These are phyloP conservation scores for Cyathus striatus DNA, from an alignment of 768 basidiomycete species.

Conservation along the genomic window DNA sequence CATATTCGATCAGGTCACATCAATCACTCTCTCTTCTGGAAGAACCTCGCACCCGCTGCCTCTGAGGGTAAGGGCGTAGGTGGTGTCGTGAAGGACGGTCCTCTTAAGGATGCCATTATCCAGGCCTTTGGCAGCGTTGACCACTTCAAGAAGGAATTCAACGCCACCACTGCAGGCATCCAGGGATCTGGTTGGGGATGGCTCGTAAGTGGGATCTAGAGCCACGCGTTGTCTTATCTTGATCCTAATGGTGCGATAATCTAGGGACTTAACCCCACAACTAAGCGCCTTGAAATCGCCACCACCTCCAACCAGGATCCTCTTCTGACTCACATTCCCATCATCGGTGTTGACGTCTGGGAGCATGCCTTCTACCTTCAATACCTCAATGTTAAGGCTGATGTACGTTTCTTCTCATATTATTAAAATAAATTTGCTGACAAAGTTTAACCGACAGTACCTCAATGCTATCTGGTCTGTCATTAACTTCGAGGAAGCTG, in stretches of 20 bases:
- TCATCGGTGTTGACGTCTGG: conserved; percentile 94
- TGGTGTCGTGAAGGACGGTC: conserved; percentile 54
- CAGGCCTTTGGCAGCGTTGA: conserved; percentile 68
- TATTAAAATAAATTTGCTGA: conserved; percentile 48
- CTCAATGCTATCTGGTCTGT: conserved; percentile 94
- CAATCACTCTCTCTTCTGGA: conserved; percentile 97
- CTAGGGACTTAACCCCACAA: conserved; percentile 65
- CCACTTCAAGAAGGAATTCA: conserved; percentile 73
- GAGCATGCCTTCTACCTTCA: conserved; percentile 97
- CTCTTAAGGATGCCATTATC: conserved; percentile 62
- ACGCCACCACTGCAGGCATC: conserved; percentile 76
- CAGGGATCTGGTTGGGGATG: conserved; percentile 97
- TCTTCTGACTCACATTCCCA: conserved; percentile 65
- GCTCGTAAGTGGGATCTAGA: conserved; percentile 57
- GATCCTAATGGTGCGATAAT: neutral
- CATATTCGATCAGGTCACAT: conserved; percentile 61
- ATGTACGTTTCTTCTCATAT: conserved; percentile 50
- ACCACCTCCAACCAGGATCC: conserved; percentile 98
- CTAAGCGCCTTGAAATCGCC: conserved; percentile 73
- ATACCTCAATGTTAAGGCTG: conserved; percentile 91
- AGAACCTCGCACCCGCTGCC: conserved; percentile 73
- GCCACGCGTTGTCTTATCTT: neutral
- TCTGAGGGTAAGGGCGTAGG: conserved; percentile 52
- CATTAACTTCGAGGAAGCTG: conserved; percentile 93
- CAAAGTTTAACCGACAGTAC: conserved; percentile 49